phyloP scores from a whole-genome alignment of 73 alveolate genomes.

The Paramecium pentaurelia region DNA sequence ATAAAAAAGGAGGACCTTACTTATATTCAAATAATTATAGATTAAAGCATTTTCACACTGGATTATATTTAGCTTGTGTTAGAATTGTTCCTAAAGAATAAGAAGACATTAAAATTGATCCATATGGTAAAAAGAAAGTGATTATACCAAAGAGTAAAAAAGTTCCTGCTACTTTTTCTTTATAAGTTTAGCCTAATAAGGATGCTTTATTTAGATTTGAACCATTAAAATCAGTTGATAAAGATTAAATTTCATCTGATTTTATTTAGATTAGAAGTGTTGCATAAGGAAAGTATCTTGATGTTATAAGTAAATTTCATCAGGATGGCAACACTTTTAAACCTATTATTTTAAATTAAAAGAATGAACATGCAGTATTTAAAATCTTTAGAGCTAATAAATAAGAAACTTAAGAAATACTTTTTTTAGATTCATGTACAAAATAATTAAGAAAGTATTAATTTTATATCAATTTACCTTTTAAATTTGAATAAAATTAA shows the following conservation, averaged over 20 bases:
- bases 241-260: not conserved
- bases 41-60: constrained; percentile 55
- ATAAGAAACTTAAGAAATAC: not conserved
- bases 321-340: not conserved
- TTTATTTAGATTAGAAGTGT: constrained; percentile 13
- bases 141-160: not conserved
- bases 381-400: constrained; percentile 9
- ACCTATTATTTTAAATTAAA: constrained; percentile 8
- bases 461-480: not conserved
- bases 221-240: not conserved
- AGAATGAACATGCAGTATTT: constrained; percentile 46
- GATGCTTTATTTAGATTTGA: not conserved
- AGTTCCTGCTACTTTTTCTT: constrained; percentile 18
- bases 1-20: constrained; percentile 41
- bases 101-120: not conserved
- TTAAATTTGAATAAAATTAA: not conserved
- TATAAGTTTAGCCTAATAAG: not conserved
- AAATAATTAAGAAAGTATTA: not conserved
- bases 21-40: not conserved
- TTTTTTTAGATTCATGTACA: constrained; percentile 23
- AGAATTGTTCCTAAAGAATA: not conserved
- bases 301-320: not conserved
- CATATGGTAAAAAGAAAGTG: not conserved
- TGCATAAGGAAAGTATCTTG: not conserved
- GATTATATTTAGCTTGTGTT: constrained; percentile 43